These are phyloP conservation scores for Extremus antarcticus DNA, from an alignment of 495 filamentous ascomycete genomes.

Conservation along the genomic window DNA sequence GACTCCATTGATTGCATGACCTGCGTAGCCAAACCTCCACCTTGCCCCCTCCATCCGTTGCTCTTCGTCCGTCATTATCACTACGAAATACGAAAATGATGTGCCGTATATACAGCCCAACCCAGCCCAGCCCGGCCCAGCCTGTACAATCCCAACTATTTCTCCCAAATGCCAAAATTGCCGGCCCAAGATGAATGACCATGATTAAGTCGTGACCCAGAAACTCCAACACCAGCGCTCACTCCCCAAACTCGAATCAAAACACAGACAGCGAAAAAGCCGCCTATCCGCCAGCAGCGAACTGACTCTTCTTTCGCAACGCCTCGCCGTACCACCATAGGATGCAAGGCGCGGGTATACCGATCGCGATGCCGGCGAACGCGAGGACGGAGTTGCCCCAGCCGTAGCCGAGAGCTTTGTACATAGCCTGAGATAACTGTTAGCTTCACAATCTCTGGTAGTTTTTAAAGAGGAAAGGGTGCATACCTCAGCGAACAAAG, in stretches of 20 bases:
- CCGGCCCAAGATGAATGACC: no score
- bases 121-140: no score
- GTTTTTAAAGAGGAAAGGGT: slow-evolving; percentile 26
- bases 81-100: not conserved
- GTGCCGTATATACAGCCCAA: not conserved
- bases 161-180: no score
- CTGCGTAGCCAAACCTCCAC: not conserved
- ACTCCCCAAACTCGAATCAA: no score
- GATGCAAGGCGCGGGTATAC: slow-evolving; percentile 49
- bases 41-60: not conserved
- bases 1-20: no score
- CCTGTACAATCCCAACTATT: no score
- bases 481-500: slow-evolving; percentile 42
- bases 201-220: no score
- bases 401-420: slow-evolving; percentile 41
- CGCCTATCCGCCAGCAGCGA: slow-evolving; percentile 43
- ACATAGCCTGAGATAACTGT: slow-evolving; percentile 20
- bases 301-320: slow-evolving; percentile 44
- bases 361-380: slow-evolving; percentile 44
- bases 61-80: not conserved
- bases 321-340: slow-evolving; percentile 49
- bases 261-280: not conserved
- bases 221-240: not conserved
- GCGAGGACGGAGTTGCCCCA: slow-evolving; percentile 56
- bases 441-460: not conserved